Base-by-base conservation (phyloP, 2,329 filamentous ascomycete species). In the Diplocarpon mali region DNA sequence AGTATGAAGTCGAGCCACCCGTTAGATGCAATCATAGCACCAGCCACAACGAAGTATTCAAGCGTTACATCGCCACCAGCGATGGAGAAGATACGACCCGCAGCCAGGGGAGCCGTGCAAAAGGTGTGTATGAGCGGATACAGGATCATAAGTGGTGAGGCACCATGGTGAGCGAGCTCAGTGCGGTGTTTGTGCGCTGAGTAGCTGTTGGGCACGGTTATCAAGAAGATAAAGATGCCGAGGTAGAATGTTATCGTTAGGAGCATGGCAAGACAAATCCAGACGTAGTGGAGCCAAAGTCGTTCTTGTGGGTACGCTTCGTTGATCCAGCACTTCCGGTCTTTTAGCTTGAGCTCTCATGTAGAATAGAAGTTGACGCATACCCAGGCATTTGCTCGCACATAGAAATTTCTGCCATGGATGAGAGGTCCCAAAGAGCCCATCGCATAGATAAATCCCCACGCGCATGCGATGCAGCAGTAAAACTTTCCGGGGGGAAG, bases 61-160 rank as follows among this genome's bases (percentile, higher is more conserved):
- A 76, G 64, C 0, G 72, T 68, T 3, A 78, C 67, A 0, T 64
- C 40, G 9, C 65, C 62, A 1, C 74, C 72, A 0, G 73, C 69
- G 72, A 84, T 80, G 15, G 70, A 71, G 13, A 72, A 71, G 56
- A 84, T 78, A 47, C 80, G 73, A 12, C 78, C 77, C 0, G 75
- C 68, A 4, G 79, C 78, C 0, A 85, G 67, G 0, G 81, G 81
- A 0, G 79, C 68, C 0, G 80, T 85, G 57, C 80, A 81, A n/a
- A 81, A 54, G 6, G 83, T 69, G 58, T 85, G 85, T 50, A 84
- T 78, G 52, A 80, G 57, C 0, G 81, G 81, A 48, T 85, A 85
- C 7, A 82, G 67, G 27, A 83, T 65, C 72, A 76, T 75, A 50
- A 83, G 77, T 5, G 55, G 57, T 9, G 55, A 57, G 12, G 58